These are phyloP conservation scores for Brasilioporus rufonigricans DNA, from an alignment of 768 basidiomycete genomes.

Conservation along the genomic window DNA sequence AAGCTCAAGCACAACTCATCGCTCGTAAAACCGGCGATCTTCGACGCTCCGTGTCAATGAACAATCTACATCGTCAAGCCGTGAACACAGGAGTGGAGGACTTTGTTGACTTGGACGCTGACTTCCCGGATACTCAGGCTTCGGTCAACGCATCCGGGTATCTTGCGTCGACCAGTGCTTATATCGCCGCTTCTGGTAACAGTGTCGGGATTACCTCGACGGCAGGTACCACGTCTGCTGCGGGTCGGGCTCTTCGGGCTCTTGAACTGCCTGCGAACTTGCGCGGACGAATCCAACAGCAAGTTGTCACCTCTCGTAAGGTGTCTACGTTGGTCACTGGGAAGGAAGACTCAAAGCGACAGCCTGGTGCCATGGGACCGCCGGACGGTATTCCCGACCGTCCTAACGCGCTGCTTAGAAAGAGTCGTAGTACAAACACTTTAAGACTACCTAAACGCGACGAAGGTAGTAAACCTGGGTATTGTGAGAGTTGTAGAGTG, in stretches of 20 bases:
- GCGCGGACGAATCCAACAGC: constrained; percentile 54
- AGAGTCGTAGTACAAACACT: constrained; percentile 80
- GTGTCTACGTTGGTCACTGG: constrained; percentile 31
- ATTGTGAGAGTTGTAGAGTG: constrained; percentile 93
- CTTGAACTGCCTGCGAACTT: constrained; percentile 52
- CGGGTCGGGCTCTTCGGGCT: constrained; percentile 43
- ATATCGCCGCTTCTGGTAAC: constrained; percentile 93
- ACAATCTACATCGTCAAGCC: constrained; percentile 62
- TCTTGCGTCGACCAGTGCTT: constrained; percentile 55
- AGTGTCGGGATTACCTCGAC: constrained; percentile 91
- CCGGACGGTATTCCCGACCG: constrained; percentile 58
- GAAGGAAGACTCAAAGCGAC: constrained; percentile 27
- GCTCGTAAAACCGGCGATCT: constrained; percentile 49
- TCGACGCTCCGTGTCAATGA: constrained; percentile 73
- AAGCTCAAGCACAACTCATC: constrained; percentile 26
- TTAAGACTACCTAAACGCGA: constrained; percentile 73
- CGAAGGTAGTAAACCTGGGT: constrained; percentile 89
- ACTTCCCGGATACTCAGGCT: constrained; percentile 37
- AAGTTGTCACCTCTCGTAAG: constrained; percentile 68
- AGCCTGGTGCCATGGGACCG: constrained; percentile 59
- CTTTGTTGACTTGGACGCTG: constrained; percentile 41
- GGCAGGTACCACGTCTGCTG: constrained; percentile 78
- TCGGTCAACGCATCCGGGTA: constrained; percentile 73
- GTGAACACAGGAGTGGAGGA: constrained; percentile 40
- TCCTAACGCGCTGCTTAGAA: constrained; percentile 51